Base-by-base conservation (phyloP, 208 protist genomes). In the Borovskyia barvae region DNA sequence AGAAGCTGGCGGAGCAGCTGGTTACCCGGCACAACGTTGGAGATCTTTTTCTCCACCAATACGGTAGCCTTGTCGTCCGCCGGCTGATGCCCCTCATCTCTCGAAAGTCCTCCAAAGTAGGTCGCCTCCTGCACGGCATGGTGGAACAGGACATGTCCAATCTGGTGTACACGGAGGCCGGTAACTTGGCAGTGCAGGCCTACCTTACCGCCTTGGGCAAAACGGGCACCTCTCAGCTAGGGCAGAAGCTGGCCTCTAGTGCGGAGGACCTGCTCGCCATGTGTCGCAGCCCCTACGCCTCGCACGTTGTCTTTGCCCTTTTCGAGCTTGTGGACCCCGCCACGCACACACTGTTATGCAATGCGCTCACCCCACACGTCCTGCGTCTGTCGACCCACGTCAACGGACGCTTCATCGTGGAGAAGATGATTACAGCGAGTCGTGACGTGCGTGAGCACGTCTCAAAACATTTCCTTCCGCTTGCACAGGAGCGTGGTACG, bases 391-490 rank as follows among this genome's bases (percentile, higher is more conserved):
- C 82, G 24, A 86, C 61, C 26, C 88, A 94, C 54, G 41, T 92
- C 29, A 92, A 94, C 71, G 88, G 88, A 42, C 88, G 88, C 42
- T 94, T 94, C 68, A 74, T 92, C 46, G 74, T 92, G 8, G 88
- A 94, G 66, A 88, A 87, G 50, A 71, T 87, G 28, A 68, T 92
- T 59, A 50, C 57, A 24, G 62, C 81, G 52, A 92, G 77, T 61
- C 81, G 85, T 61, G 88, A 94, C 47, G 77, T 94, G 15, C 79
- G 88, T 52, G 82, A 92, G 52, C 67, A 78, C 48, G 74, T 94
- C 28, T 63, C 81, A 50, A 70, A 77, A 22, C 72, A 84, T n/a
- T 92, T 94, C 57, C n/a, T 65, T 12, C 45, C 66, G 19, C 70
- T 94, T 7, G 74, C 82, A 8, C 59, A 64, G 56, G 81, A 82